A percentile compares a stretch with the other conserved stretches of the same genome.
phyloP scores from a whole-genome alignment of 2,329 filamentous ascomycete genomes.

The Penicillium sp. region DNA sequence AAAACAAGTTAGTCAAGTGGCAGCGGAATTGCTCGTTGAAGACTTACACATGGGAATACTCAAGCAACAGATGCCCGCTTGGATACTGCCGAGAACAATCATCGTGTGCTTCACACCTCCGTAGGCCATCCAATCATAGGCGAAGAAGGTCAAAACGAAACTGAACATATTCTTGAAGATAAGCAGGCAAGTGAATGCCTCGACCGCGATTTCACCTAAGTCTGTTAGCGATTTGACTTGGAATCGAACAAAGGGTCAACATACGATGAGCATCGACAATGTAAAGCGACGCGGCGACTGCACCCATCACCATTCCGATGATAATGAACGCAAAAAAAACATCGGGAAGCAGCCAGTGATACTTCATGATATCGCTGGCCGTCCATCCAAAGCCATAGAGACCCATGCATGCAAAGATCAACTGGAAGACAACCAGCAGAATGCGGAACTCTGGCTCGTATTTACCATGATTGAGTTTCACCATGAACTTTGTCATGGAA shows the following conservation, averaged over 20 bases:
- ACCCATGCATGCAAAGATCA: constrained; percentile 75
- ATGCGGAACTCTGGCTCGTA: constrained; percentile 94
- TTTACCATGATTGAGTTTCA: constrained; percentile 72
- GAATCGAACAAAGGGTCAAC: constrained; percentile 35
- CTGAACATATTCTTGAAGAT: constrained; percentile 96
- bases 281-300: constrained; percentile 82
- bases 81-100: constrained; percentile 71
- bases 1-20: not conserved
- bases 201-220: constrained; percentile 74
- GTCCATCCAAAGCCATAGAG: constrained; percentile 84
- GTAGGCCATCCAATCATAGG: constrained; percentile 76
- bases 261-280: constrained; percentile 88
- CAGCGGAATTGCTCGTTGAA: not conserved
- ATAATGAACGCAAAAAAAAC: constrained; percentile 84
- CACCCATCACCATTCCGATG: constrained; percentile 87
- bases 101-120: constrained; percentile 63
- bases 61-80: constrained; percentile 73
- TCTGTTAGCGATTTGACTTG: constrained; percentile 11
- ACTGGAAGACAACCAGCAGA: constrained; percentile 77
- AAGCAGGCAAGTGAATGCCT: constrained; percentile 85
- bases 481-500: constrained; percentile 69
- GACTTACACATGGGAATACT: constrained; percentile 79
- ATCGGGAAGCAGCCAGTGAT: constrained; percentile 72
- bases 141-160: constrained; percentile 80
- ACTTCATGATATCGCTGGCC: constrained; percentile 60